Conservation (phyloP, 1,284 basidiomycete species). For the Schizophyllum amplum region DNA sequence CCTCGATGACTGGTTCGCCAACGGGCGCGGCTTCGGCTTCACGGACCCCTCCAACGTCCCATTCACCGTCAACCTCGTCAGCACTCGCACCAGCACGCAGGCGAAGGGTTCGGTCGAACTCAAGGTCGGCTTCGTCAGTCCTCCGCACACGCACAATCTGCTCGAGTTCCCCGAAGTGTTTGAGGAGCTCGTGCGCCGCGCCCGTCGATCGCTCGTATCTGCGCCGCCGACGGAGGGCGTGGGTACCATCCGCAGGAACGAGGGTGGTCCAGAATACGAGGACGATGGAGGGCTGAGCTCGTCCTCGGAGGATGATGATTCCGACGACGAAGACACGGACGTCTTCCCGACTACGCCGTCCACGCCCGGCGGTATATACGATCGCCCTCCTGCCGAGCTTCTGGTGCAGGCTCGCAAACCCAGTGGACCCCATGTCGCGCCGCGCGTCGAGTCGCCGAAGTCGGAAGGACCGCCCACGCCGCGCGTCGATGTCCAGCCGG, state of each 20-base stretch:
- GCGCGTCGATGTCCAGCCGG: neutral
- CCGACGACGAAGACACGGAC: conserved; percentile 21
- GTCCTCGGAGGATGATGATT: conserved; percentile 13
- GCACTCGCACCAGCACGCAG: conserved; percentile 52
- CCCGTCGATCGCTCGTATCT: conserved; percentile 60
- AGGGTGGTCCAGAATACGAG: conserved; percentile 48
- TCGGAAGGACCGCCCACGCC: neutral
- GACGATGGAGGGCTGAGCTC: conserved; percentile 72
- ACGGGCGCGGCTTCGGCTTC: conserved; percentile 42
- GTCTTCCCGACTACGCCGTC: conserved; percentile 10
- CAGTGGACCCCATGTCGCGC: neutral
- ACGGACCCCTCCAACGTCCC: conserved; percentile 50
- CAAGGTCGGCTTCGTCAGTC: conserved; percentile 70
- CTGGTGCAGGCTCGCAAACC: neutral
- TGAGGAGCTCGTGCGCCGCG: conserved; percentile 55
- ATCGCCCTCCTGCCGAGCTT: neutral
- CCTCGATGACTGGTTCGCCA: conserved; percentile 73
- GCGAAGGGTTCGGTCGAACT: conserved; percentile 60
- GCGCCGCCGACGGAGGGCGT: conserved; percentile 84
- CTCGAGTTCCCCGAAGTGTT: conserved; percentile 52
- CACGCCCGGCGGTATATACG: neutral
- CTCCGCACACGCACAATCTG: conserved; percentile 31
- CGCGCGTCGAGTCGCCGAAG: neutral
- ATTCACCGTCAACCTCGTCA: conserved; percentile 49
- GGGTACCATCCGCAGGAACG: conserved; percentile 71